phyloP scores from a whole-genome alignment of 345 rosid species.

The Aquilaria yunnanensis region DNA sequence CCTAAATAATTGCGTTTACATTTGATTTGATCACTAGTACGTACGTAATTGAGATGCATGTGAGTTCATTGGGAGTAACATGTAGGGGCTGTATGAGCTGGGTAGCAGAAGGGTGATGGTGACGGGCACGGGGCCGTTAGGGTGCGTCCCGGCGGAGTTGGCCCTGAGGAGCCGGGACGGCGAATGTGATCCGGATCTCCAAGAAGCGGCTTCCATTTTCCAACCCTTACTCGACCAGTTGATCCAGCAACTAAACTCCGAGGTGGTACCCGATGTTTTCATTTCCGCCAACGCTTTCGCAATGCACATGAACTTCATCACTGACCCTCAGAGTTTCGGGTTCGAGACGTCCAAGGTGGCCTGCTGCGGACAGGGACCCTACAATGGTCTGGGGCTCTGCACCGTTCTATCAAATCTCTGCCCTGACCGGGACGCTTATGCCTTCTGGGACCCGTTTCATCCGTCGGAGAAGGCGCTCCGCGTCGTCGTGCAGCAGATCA shows the following conservation, averaged over 20 bases:
- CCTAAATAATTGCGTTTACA: background rate
- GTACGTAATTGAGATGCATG: too few relatives aligned
- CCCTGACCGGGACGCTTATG: slow-evolving; percentile 34
- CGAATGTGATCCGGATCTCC: slow-evolving; percentile 31
- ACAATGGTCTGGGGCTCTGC: slow-evolving; percentile 44
- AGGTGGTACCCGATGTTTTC: slow-evolving; percentile 35
- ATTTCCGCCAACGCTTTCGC: slow-evolving; percentile 23
- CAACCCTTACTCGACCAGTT: slow-evolving; percentile 34
- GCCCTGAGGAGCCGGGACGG: slow-evolving; percentile 39
- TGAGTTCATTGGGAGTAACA: too few relatives aligned
- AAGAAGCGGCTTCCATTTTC: slow-evolving; percentile 31
- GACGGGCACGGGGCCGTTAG: slow-evolving; percentile 48
- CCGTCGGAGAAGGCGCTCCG: slow-evolving; percentile 39
- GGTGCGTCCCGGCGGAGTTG: slow-evolving; percentile 40
- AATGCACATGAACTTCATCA: slow-evolving; percentile 36
- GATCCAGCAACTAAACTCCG: slow-evolving; percentile 25
- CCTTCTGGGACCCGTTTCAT: slow-evolving; percentile 48
- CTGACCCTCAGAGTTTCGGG: slow-evolving; percentile 33
- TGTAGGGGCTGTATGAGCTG: slow-evolving; percentile 33
- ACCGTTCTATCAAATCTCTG: slow-evolving; percentile 33
- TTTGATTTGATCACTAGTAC: background rate
- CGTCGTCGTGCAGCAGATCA: slow-evolving; percentile 21
- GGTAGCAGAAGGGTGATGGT: slow-evolving; percentile 45
- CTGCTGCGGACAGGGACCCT: slow-evolving; percentile 49
- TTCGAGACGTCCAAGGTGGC: slow-evolving; percentile 44